Evolutionary conservation across 345 rosid genomes (phyloP), one percentile per base, ranked within the genome.

Genomic region (Cardamine resedifolia): DNA sequence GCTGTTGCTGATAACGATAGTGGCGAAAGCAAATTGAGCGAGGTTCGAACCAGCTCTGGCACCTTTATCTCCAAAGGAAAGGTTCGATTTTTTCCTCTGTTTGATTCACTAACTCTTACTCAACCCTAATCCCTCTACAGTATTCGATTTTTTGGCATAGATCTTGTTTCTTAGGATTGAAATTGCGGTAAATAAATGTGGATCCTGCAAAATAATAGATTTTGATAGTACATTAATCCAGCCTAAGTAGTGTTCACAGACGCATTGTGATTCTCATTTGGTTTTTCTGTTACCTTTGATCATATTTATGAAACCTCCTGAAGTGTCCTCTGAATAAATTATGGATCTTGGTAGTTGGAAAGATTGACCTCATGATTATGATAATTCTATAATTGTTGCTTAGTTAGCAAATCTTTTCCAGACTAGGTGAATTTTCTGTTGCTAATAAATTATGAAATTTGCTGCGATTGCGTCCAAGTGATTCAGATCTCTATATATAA

Each of bases 11-110:
- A 94, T 83, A 88, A 91, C 62, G 20, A 74, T 45, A 90, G 88
- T 57, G 98, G 97, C 51, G 75, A 87, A 82, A 86, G 96, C 81
- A 82, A 83, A 78, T 83, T 87, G 19, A 91, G 96, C 57, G 88
- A 94, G 64, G 98, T 94, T 74, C 81, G 97, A 31, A 94, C 98
- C 9, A 94, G 98, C 80, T 94, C 98, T 10, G 98, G 98, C 52
- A 94, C 88, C 81, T 94, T 94, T 69, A 91, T 94, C 74, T 19
- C 87, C 24, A 90, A 94, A 80, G 92, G 62, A 69, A 90, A 94
- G 94, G 98, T 94, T 65, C 43, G 73, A 12, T 20, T 7, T 58
- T 58, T 33, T 14, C 51, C 19, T 33, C 6, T 56, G 10, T 43
- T 64, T 63, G 28, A 39, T 47, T 73, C 45, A 58, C 30, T 56